Conservation (phyloP, 2,329 filamentous ascomycete genomes). For the Alternaria ethzedia region DNA sequence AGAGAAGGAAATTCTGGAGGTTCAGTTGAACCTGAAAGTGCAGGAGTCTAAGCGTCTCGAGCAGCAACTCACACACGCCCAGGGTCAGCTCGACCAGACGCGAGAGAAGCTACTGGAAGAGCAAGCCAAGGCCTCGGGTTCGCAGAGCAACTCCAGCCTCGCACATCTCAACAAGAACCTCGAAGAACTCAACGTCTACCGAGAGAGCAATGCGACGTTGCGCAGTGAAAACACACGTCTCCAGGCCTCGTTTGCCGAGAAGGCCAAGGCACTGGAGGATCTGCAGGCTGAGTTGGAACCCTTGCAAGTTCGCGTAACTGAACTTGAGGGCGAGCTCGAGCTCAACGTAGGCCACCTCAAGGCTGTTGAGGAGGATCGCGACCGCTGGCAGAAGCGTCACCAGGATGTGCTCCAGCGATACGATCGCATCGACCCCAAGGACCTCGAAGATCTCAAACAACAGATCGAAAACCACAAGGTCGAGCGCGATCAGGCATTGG, state of each 20-base stretch:
- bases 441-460: constrained; percentile 87
- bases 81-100: constrained; percentile 86
- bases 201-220: constrained; percentile 90
- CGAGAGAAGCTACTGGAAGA: constrained; percentile 91
- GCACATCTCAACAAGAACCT: constrained; percentile 93
- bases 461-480: constrained; percentile 64
- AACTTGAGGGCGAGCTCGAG: constrained; percentile 80
- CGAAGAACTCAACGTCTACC: constrained; percentile 93
- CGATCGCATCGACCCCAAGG: constrained; percentile 90
- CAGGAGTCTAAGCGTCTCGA: constrained; percentile 88
- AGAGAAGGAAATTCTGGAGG: constrained; percentile 97
- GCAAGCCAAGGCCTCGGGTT: constrained; percentile 74
- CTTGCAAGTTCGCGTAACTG: constrained; percentile 77
- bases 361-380: constrained; percentile 86
- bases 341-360: constrained; percentile 88
- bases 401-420: constrained; percentile 97
- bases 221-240: constrained; percentile 84
- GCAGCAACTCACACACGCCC: constrained; percentile 86
- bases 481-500: constrained; percentile 62
- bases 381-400: constrained; percentile 93
- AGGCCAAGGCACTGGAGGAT: constrained; percentile 75
- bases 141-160: constrained; percentile 77
- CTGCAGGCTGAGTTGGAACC: constrained; percentile 80
- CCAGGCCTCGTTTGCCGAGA: constrained; percentile 76
- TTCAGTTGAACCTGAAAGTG: constrained; percentile 89